Conservation (phyloP, 106 monocot genomes). For the Allium sativum region DNA sequence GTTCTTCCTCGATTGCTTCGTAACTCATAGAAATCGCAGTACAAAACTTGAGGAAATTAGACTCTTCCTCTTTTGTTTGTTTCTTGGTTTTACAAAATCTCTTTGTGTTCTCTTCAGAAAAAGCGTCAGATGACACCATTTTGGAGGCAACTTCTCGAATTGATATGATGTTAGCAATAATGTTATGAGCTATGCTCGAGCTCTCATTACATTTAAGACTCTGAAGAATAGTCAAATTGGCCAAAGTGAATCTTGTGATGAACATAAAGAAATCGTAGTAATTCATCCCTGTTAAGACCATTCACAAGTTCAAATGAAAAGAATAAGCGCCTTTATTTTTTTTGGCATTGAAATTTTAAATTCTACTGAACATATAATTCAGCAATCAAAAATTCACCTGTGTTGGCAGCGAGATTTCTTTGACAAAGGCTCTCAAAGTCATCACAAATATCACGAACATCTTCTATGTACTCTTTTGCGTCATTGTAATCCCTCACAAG, state of each 20-base stretch:
- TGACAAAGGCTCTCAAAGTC: constrained; percentile 97
- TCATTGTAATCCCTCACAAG: constrained; percentile 68
- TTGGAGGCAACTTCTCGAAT: constrained; percentile 42
- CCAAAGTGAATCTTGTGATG: constrained; percentile 53
- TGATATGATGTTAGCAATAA: constrained; percentile 39
- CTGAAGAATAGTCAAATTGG: constrained; percentile 35
- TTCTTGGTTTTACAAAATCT: constrained; percentile 21
- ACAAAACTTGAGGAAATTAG: constrained; percentile 37
- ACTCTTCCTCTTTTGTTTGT: constrained; percentile 30
- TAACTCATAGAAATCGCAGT: constrained; percentile 25
- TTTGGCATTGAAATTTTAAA: not conserved
- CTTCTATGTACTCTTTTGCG: constrained; percentile 91
- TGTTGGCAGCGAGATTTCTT: constrained; percentile 92
- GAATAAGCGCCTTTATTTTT: not conserved
- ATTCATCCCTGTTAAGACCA: constrained; percentile 75
- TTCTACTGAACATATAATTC: not conserved
- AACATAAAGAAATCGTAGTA: constrained; percentile 83
- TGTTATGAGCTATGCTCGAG: constrained; percentile 14
- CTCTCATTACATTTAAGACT: constrained; percentile 19
- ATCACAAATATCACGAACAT: constrained; percentile 80
- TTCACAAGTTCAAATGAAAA: not conserved
- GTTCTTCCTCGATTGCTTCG: constrained; percentile 9
- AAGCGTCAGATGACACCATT: constrained; percentile 68
- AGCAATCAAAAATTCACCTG: constrained; percentile 34
- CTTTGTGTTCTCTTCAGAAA: constrained; percentile 40